Evolutionary conservation across 2,329 filamentous ascomycete species (phyloP).

Genomic region (Rhynchosporium agropyri): DNA sequence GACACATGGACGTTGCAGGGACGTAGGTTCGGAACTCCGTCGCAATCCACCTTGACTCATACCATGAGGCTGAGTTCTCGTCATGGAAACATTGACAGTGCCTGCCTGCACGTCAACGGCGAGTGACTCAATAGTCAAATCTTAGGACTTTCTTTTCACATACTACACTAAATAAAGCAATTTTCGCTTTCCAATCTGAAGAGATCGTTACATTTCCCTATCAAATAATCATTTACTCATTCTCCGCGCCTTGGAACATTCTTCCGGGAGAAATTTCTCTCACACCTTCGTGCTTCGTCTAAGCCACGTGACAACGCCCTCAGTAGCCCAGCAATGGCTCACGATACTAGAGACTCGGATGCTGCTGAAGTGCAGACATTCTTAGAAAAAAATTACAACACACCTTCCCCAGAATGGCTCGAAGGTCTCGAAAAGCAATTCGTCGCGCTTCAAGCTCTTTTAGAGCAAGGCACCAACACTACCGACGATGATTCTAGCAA

Average conservation of each 20-base stretch:
- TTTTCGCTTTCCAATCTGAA: neutral
- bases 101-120: neutral
- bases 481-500: neutral
- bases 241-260: neutral
- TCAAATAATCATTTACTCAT: neutral
- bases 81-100: neutral
- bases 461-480: neutral
- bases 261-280: neutral
- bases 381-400: slow-evolving; percentile 1
- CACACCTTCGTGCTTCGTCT: neutral
- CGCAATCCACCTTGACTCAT: slow-evolving; percentile 11
- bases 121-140: slow-evolving; percentile 12
- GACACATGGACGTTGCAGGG: neutral
- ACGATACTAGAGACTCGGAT: neutral
- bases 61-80: slow-evolving; percentile 2
- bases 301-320: too few species aligned
- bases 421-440: neutral
- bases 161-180: neutral
- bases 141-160: neutral
- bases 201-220: too few species aligned
- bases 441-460: neutral
- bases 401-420: slow-evolving; percentile 1
- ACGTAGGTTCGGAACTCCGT: neutral
- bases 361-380: slow-evolving; percentile 4
- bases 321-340: neutral